Base-by-base conservation (phyloP, 1,139 yeast genomes). In the Blastobotrys indianensis region DNA sequence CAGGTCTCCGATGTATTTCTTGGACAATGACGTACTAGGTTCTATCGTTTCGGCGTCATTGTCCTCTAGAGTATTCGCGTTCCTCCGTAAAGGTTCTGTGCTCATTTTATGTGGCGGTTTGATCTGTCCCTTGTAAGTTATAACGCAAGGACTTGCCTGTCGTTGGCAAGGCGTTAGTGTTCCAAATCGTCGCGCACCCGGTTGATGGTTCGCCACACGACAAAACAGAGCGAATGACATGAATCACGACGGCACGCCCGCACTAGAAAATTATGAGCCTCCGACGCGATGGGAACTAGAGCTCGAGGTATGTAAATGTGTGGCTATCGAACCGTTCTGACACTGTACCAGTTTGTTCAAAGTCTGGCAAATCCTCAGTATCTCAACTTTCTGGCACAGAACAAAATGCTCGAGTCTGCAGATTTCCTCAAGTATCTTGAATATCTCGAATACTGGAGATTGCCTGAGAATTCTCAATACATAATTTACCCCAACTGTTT, bases 231-330 rank as follows among this genome's bases (percentile, higher is more conserved):
- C 25, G 25, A 20, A 20, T 20, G 25, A 7, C 25, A 20, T 20
- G 25, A 20, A 20, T 20, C 25, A 20, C 25, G 25, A 20, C 4
- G 25, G 7, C 6, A 20, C 25, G 25, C 25, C 25, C 7, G 25
- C 25, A 20, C 7, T 20, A 20, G 25, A 20, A 7, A 20, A 20
- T 7, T 20, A 20, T 36, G 66, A 64, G 33, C 70, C 82, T 25
- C 92, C 94, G 11, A 76, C 84, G 9, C 64, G 94, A 54, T 85
- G 90, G 85, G 94, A 85, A 57, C 78, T 84, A 31, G 94, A 84
- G 58, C 72, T 84, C 31, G 94, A 84, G 60, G 75, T 70, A 56
- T 45, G 71, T 58, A n/a, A n/a, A n/a, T n/a, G n/a, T n/a, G n/a
- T n/a, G n/a, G 7, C 16, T 6, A 25, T 34, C 12, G 34, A n/a